These are phyloP conservation scores for Oryza australiensis DNA, from an alignment of 176 grass and related monocot species.

Conservation along the genomic window DNA sequence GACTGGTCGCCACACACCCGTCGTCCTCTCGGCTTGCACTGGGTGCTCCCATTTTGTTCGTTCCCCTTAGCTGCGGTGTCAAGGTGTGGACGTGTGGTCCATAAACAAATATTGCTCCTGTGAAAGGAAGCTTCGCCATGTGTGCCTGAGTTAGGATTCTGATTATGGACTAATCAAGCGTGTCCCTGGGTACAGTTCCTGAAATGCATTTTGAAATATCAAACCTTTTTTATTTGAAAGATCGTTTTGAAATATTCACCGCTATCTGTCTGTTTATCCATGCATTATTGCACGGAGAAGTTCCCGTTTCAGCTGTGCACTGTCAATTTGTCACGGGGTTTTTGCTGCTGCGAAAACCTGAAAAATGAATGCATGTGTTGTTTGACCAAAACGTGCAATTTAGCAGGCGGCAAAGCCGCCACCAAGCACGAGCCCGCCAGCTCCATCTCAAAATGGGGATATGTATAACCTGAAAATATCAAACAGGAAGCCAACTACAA, in stretches of 20 bases:
- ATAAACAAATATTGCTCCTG: not conserved
- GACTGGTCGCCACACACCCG: not conserved
- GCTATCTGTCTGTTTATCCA: not conserved
- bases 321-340: not conserved
- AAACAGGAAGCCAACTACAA: not conserved
- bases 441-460: not conserved
- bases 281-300: not conserved
- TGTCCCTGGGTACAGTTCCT: not conserved
- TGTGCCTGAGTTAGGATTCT: not conserved
- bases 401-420: not conserved
- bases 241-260: not conserved
- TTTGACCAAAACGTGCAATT: constrained; percentile 28
- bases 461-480: not conserved
- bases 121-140: not conserved
- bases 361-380: not conserved
- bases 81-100: not conserved
- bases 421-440: not conserved
- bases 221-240: not conserved
- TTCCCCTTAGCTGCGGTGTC: not conserved
- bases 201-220: not conserved
- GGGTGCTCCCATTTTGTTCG: constrained; percentile 25
- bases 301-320: not conserved
- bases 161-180: not conserved
- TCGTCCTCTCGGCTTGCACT: not conserved
- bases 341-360: not conserved